Evolutionary conservation across 2,329 filamentous ascomycete species (phyloP), one percentile per base, ranked within the genome.

Genomic region (Sphaerostilbella broomeana): DNA sequence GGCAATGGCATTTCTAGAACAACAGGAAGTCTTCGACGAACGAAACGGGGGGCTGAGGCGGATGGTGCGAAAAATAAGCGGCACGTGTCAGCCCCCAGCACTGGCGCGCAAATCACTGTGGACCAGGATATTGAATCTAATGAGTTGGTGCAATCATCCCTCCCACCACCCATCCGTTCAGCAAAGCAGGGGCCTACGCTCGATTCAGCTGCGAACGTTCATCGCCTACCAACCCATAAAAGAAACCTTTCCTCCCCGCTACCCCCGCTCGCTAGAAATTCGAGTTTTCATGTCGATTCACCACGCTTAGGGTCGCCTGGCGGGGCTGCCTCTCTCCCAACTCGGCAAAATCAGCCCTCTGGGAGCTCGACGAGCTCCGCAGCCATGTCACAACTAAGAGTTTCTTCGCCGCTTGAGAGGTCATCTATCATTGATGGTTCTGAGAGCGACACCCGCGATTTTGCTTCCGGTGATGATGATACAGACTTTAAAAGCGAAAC

Each of bases 401-500:
- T 49, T 41, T 54, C 56, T 18, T 53, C 55, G 16, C 53, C 55
- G 15, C 51, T 58, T 44, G 61, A 62, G 35, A 51, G 55, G 37
- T 54, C 53, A 6, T 85, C 81, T 17, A 84, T 79, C 19, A 68
- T 82, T 47, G 75, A 78, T 45, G 81, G 79, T 44, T 86, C 81
- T 19, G 84, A 88, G 51, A 73, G 76, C 53, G 81, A 86, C 44
- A 67, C 67, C 45, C 75, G 77, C 49, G 77, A 73, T 32, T 73
- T 80, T 49, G 68, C 64, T n/a, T 86, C 78, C 9, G 75, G 75
- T 16, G 84, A 87, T 42, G 81, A 86, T 51, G 84, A 87, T 51
- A 80, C 78, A n/a, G 84, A 87, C 56, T 78, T 82, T 53, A 81
- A 79, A 61, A 87, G 83, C 57, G 84, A 89, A 51, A 85, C 79